These are phyloP conservation scores for Picochlorum sp. DNA, from an alignment of 139 green algal genomes.

Conservation along the genomic window DNA sequence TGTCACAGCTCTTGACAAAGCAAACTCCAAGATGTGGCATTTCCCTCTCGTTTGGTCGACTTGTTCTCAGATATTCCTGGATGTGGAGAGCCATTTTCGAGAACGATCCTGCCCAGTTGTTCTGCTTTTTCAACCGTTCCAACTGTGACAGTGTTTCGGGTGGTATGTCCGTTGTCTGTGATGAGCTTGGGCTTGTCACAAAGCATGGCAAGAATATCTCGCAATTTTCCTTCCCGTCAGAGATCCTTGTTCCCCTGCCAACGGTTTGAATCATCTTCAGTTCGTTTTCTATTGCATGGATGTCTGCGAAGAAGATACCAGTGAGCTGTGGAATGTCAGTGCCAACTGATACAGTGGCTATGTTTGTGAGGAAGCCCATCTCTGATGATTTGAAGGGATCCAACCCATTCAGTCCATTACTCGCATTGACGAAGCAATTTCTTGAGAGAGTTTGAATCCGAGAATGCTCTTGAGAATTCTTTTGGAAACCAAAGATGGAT, in stretches of 20 bases:
- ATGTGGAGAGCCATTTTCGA: background rate
- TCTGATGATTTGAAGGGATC: background rate
- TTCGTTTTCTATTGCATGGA: background rate
- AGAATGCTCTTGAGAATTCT: background rate
- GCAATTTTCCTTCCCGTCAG: background rate
- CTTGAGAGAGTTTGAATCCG: background rate
- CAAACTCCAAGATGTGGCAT: too few species aligned
- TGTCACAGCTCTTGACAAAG: too few species aligned
- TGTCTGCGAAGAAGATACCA: slow-evolving; percentile 4
- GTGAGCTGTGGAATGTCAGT: background rate
- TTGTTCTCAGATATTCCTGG: too few species aligned
- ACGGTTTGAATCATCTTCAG: background rate
- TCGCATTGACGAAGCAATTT: slow-evolving; percentile 1
- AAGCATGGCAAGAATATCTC: background rate
- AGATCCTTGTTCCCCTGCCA: background rate
- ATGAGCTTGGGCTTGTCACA: background rate
- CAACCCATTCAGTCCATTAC: background rate
- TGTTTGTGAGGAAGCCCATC: background rate
- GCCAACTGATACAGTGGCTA: background rate
- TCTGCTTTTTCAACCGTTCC: background rate
- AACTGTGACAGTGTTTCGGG: background rate
- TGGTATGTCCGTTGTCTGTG: background rate
- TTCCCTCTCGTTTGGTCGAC: too few species aligned
- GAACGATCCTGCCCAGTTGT: background rate
- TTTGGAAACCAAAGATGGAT: background rate